These are phyloP conservation scores for Protomyces lactucae-debilis DNA, from an alignment of 1,139 yeast species.

Conservation along the genomic window DNA sequence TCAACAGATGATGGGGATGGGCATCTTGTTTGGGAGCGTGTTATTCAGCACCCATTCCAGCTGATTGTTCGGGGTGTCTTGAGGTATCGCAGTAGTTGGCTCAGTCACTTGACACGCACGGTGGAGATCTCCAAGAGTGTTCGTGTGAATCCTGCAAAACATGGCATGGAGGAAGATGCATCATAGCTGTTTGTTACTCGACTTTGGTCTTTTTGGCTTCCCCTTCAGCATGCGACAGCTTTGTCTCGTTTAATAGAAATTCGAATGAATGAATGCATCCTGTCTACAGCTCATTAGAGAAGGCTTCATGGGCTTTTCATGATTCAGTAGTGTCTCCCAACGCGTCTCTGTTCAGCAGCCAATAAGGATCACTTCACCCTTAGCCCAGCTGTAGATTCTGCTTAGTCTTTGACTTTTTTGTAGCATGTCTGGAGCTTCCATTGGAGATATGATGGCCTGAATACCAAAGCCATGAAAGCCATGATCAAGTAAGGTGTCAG, in stretches of 20 bases:
- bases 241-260: too few relatives aligned
- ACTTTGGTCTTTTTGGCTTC: background rate
- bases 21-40: constrained; percentile 63
- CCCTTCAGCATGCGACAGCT: too few relatives aligned
- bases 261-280: too few relatives aligned
- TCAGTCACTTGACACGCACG: constrained; percentile 10
- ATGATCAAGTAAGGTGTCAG: too few relatives aligned
- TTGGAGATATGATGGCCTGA: too few relatives aligned
- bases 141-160: constrained; percentile 13
- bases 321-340: constrained; percentile 36
- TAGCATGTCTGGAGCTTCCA: too few relatives aligned
- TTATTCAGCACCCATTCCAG: constrained; percentile 79
- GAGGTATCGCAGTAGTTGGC: constrained; percentile 45
- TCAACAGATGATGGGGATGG: constrained; percentile 45
- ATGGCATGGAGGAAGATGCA: background rate
- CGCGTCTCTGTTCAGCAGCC: constrained; percentile 68
- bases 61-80: constrained; percentile 77
- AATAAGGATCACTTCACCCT: constrained; percentile 71
- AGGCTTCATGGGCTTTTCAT: too few relatives aligned
- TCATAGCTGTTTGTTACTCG: background rate
- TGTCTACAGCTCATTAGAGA: too few relatives aligned
- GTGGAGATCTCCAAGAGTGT: constrained; percentile 14
- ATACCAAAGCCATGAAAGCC: too few relatives aligned
- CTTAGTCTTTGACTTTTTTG: too few relatives aligned
- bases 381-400: constrained; percentile 34